Conservation (phyloP, 129 eudicot species). For the Artemisia tridentata region DNA sequence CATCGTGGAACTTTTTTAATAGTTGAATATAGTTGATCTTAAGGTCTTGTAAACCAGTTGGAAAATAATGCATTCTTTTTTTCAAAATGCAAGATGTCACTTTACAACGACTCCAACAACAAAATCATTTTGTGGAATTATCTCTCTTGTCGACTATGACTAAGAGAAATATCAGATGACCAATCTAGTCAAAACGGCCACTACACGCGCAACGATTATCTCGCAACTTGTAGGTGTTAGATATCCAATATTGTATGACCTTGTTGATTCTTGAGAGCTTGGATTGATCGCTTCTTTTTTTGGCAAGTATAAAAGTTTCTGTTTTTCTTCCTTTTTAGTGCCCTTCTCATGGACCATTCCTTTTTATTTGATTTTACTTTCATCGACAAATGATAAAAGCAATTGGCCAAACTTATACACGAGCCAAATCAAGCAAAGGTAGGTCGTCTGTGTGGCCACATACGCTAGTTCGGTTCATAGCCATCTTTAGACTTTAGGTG, state of each 20-base stretch:
- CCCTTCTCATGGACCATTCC: neutral
- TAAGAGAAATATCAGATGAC: neutral
- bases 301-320: neutral
- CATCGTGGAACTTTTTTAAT: slow-evolving; percentile 7
- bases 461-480: neutral
- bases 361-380: neutral
- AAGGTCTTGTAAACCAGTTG: neutral
- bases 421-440: neutral
- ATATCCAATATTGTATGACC: neutral
- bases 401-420: neutral
- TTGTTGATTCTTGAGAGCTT: too few relatives aligned
- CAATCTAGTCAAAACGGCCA: neutral
- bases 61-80: neutral
- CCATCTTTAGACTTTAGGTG: neutral
- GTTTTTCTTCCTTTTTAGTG: neutral
- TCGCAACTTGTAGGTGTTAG: neutral
- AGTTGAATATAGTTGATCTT: neutral
- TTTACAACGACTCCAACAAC: neutral
- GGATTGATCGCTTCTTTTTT: too few relatives aligned
- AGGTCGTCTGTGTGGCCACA: neutral
- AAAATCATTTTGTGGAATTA: neutral
- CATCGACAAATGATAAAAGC: neutral
- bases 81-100: neutral
- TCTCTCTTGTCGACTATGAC: neutral
- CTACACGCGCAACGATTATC: neutral